Evolutionary conservation across 2,329 filamentous ascomycete genomes (phyloP), one percentile per base, ranked within the genome.

Genomic region (Alternaria hordeiaustralica): DNA sequence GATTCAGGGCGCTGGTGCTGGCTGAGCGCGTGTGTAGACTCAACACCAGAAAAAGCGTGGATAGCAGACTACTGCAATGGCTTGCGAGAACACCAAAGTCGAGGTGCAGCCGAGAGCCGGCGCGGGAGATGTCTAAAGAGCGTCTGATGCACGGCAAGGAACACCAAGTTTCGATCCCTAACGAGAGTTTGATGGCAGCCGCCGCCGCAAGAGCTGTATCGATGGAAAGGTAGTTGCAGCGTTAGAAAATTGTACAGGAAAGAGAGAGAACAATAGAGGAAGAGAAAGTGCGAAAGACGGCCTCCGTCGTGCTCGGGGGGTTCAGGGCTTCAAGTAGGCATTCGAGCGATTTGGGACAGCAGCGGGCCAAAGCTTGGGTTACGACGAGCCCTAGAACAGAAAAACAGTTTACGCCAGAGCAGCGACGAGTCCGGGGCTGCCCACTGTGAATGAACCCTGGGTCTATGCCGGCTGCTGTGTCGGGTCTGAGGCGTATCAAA

Each of bases 51-150:
- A 70, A 74, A 49, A 62, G 61, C 51, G 65, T 63, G 68, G 67
- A 70, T 64, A 57, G 71, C 67, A 66, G 69, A 66, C 57, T 61
- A 71, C 66, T 60, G 71, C 75, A 66, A 71, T 61, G 63, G 69
- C 60, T 46, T 72, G 70, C 68, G 70, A 73, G 71, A 78, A 77
- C 75, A 76, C 72, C 62, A 77, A 78, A 78, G 61, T 65, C 62
- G 73, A 67, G 21, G 68, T 73, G 71, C 68, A 75, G 67, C 69
- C 62, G 63, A 54, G 49, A 58, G 64, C 64, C 61, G 64, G 61
- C 64, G 71, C 61, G 55, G 54, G 56, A 58, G 55, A 47, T 43
- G 59, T 56, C 64, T 61, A 65, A 69, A 67, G 63, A 63, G 59
- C 55, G 67, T 65, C 60, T 66, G 64, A 65, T 67, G 71, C 71